Conservation (phyloP, 129 eudicot genomes). For the Centella asiatica region DNA sequence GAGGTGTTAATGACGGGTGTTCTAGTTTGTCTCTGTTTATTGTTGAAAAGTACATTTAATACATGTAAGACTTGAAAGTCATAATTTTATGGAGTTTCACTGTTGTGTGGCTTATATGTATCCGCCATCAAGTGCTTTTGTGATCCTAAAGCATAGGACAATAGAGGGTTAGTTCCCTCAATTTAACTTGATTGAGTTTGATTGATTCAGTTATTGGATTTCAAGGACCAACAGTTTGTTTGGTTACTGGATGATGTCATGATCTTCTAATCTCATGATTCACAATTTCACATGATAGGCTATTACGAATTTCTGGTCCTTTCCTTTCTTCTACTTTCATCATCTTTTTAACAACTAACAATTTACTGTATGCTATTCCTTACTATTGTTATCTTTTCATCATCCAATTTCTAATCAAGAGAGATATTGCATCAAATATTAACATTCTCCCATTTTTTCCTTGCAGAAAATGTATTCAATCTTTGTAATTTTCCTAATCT, state of each 20-base stretch:
- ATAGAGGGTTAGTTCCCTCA: not conserved
- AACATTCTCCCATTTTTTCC: constrained; percentile 12
- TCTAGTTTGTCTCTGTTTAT: no score
- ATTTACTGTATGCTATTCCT: no score
- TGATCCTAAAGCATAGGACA: not conserved
- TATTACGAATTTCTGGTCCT: not conserved
- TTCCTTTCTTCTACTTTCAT: not conserved
- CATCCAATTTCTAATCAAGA: constrained; percentile 7
- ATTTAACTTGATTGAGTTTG: not conserved
- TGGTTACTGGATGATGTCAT: not conserved
- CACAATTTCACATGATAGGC: not conserved
- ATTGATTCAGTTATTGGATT: not conserved
- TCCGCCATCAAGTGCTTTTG: not conserved
- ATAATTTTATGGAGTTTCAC: not conserved
- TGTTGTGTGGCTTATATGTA: not conserved
- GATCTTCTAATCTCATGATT: not conserved
- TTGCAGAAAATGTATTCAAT: constrained; percentile 95
- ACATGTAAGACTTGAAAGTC: no score
- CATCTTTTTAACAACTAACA: no score
- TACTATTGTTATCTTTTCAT: no score
- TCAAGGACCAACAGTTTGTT: not conserved
- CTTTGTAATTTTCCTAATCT: constrained; percentile 73
- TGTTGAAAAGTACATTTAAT: no score
- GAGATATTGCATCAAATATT: not conserved
- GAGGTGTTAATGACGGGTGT: no score